phyloP scores from a whole-genome alignment of 2,329 filamentous ascomycete species.

The Xylariaceae sp. region DNA sequence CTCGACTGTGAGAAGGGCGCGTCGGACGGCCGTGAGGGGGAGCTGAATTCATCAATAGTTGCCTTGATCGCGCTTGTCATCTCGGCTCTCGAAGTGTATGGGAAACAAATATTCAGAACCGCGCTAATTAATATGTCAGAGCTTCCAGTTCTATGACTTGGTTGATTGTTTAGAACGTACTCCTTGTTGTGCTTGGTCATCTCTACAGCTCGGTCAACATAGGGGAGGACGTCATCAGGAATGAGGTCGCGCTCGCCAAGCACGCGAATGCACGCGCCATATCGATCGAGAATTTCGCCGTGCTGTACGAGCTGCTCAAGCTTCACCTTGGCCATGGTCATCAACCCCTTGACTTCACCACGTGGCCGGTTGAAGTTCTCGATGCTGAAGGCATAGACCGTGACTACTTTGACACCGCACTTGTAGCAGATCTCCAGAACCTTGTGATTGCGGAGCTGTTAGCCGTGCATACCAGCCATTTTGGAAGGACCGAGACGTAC shows the following conservation, averaged over 20 bases:
- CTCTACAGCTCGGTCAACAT: conserved; percentile 78
- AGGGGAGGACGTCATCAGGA: conserved; percentile 79
- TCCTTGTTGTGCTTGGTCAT: conserved; percentile 83
- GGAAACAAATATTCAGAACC: conserved; percentile 89
- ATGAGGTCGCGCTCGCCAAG: conserved; percentile 80
- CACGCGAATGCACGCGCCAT: conserved; percentile 81
- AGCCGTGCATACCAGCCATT: conserved; percentile 8
- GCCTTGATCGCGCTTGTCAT: conserved; percentile 85
- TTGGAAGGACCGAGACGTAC: conserved; percentile 44
- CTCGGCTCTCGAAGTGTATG: conserved; percentile 92
- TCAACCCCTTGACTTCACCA: conserved; percentile 92
- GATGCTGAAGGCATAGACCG: conserved; percentile 97
- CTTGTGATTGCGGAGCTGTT: conserved; percentile 37
- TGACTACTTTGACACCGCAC: conserved; percentile 91
- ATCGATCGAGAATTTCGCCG: conserved; percentile 85
- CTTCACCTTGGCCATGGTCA: conserved; percentile 97
- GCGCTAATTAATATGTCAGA: conserved; percentile 36
- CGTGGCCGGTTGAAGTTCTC: conserved; percentile 98
- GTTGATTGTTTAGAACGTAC: conserved; percentile 37
- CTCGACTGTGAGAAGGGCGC: conserved; percentile 81
- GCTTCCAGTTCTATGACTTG: neutral
- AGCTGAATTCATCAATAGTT: conserved; percentile 82
- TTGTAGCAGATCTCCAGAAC: conserved; percentile 98
- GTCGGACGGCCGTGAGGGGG: conserved; percentile 58
- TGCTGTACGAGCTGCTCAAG: conserved; percentile 87